phyloP scores from a whole-genome alignment of 352 stramenopile species.

The Lagenidium sp. region DNA sequence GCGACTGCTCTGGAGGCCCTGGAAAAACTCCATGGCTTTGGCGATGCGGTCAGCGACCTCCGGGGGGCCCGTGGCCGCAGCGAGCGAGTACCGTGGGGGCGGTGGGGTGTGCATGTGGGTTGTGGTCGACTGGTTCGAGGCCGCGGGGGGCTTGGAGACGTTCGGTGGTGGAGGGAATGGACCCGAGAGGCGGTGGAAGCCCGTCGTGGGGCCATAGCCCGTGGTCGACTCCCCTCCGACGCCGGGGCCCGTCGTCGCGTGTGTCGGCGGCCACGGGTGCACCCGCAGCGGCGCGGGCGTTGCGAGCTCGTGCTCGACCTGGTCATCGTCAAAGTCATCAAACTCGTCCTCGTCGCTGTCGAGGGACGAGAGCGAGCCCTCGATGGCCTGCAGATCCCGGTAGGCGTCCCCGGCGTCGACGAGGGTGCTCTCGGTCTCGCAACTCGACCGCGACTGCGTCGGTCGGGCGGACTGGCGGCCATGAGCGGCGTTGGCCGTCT shows the following conservation, averaged over 20 bases:
- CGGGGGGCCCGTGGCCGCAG: conserved; percentile 20
- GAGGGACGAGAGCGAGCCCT: conserved; percentile 3
- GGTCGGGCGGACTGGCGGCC: conserved; percentile 1
- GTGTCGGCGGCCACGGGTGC: conserved; percentile 12
- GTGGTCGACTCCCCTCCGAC: no score
- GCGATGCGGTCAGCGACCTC: conserved; percentile 50
- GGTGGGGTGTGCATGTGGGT: no score
- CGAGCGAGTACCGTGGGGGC: conserved; percentile 25
- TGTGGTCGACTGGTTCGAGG: no score
- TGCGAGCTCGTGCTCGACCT: not conserved
- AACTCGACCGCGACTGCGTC: conserved; percentile 5
- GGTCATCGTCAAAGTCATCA: conserved; percentile 4
- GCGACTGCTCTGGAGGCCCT: conserved; percentile 43
- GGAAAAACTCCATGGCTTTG: conserved; percentile 54
- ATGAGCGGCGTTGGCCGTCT: not conserved
- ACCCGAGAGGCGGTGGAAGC: no score
- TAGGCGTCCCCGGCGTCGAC: conserved; percentile 4
- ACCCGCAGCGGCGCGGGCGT: conserved; percentile 4
- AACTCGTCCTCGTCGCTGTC: conserved; percentile 4
- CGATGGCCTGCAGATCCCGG: conserved; percentile 4
- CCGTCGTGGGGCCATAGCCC: no score
- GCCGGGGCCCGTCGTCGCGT: no score
- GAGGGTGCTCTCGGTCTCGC: conserved; percentile 10
- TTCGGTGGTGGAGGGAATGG: no score
- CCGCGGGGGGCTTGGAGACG: no score